Base-by-base conservation (phyloP, 768 basidiomycete genomes). In the Suillus luteus region DNA sequence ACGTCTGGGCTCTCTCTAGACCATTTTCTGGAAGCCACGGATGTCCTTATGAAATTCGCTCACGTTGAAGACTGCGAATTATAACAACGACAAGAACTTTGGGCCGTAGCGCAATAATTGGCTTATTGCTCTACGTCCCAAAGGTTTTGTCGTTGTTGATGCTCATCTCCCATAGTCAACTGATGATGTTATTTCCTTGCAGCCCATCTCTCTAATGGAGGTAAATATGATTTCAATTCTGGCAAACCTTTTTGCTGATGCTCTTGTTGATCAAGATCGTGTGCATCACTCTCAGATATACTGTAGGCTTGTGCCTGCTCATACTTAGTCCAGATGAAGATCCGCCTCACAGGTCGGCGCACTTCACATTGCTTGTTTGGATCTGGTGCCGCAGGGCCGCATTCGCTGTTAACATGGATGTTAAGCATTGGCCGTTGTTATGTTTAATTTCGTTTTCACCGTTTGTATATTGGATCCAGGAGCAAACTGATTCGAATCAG, bases 201-300 rank as follows among this genome's bases (percentile, higher is more conserved):
- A 86, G 85, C 75, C 86, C 60, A 76, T 86, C 59, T 72, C 77
- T 22, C 67, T 86, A 63, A 75, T 80, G 55, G 84, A 86, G 84
- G 85, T 86, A 79, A 74, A 63, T 68, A 67, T 64, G 63, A 58
- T 37, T 37, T 52, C 51, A 7, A 31, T 62, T 27, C 17, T 27
- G 8, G 12, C 27, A 22, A 9, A 31, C 48, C 14, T n/a, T 31
- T 37, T 33, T 15, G 11, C 27, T 61, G 17, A 51, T 22, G 4
- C 48, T 59, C 17, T 17, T 5, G 19, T 43, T 49, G 40, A 43
- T 12, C 24, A 64, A 86, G 85, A 73, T 82, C 54, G 81, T 83
- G 38, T 76, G 79, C 64, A 76, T 72, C 59, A 84, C 84, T 7
- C 80, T 86, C 55, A 73, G 72, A 61, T 70, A 68, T 35, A 79